Evolutionary conservation across 2,329 filamentous ascomycete genomes (phyloP).

Genomic region (Colletotrichum eleusines): DNA sequence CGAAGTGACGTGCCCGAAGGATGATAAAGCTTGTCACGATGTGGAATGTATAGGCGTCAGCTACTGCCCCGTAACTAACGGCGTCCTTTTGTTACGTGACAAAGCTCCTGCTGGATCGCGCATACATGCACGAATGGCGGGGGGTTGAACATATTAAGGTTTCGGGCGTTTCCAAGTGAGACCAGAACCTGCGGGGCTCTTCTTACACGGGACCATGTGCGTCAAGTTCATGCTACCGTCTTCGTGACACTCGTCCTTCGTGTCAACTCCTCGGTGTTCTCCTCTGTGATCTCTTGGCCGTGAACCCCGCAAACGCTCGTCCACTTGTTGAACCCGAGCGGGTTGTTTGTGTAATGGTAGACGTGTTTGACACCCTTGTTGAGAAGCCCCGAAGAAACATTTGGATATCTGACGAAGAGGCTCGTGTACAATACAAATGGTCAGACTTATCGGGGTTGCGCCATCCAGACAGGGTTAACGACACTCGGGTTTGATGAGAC

Average conservation of each 20-base stretch:
- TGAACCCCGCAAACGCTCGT: conserved; percentile 50
- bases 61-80: too few species aligned
- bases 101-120: conserved; percentile 47
- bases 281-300: conserved; percentile 46
- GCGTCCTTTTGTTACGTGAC: too few species aligned
- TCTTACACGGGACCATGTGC: conserved; percentile 48
- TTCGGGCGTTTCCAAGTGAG: too few species aligned
- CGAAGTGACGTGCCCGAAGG: conserved; percentile 53
- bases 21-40: too few species aligned
- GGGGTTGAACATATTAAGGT: neutral
- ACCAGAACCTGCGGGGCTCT: neutral
- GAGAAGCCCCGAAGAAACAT: conserved; percentile 47
- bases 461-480: conserved; percentile 45
- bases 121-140: conserved; percentile 48
- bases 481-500: conserved; percentile 15
- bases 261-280: conserved; percentile 45
- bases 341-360: conserved; percentile 47
- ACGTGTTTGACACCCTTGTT: conserved; percentile 49
- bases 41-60: too few species aligned
- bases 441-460: conserved; percentile 51
- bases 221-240: conserved; percentile 52
- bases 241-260: conserved; percentile 48
- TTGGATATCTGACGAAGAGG: conserved; percentile 47
- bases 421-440: conserved; percentile 47
- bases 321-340: conserved; percentile 49